Evolutionary conservation across 306 rosid species (phyloP).

Genomic region (Coriaria nepalensis): DNA sequence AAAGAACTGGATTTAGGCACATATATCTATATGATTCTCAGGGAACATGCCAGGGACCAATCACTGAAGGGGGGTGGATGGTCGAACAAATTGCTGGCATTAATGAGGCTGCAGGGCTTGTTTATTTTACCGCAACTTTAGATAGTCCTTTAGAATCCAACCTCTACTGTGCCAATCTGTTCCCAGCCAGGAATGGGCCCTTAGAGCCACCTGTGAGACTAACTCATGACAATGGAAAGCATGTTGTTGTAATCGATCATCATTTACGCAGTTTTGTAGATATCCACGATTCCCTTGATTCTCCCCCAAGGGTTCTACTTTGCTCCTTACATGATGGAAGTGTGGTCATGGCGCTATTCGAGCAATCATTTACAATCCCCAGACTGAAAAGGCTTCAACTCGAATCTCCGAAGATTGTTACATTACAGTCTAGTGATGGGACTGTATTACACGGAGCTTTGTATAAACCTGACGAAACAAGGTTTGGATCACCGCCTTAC

Average conservation of each 20-base stretch:
- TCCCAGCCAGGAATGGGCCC: slow-evolving; percentile 37
- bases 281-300: slow-evolving; percentile 58
- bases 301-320: slow-evolving; percentile 70
- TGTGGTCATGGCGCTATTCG: slow-evolving; percentile 46
- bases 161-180: slow-evolving; percentile 58
- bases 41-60: slow-evolving; percentile 66
- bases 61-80: slow-evolving; percentile 96
- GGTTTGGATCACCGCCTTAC: slow-evolving; percentile 93
- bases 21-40: slow-evolving; percentile 67
- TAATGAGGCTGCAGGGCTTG: slow-evolving; percentile 64
- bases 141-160: slow-evolving; percentile 82
- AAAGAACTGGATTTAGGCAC: slow-evolving; percentile 86
- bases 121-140: slow-evolving; percentile 80
- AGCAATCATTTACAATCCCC: slow-evolving; percentile 45
- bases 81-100: slow-evolving; percentile 92
- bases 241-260: slow-evolving; percentile 73
- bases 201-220: slow-evolving; percentile 57
- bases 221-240: slow-evolving; percentile 72
- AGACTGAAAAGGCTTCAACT: slow-evolving; percentile 61
- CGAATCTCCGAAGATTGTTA: slow-evolving; percentile 64
- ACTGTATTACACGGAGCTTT: slow-evolving; percentile 57
- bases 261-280: slow-evolving; percentile 67
- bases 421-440: slow-evolving; percentile 52
- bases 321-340: slow-evolving; percentile 83
- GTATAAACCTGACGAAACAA: slow-evolving; percentile 61